These are phyloP conservation scores for Aspergillus caelatus DNA, from an alignment of 2,329 filamentous ascomycete genomes.

Conservation along the genomic window DNA sequence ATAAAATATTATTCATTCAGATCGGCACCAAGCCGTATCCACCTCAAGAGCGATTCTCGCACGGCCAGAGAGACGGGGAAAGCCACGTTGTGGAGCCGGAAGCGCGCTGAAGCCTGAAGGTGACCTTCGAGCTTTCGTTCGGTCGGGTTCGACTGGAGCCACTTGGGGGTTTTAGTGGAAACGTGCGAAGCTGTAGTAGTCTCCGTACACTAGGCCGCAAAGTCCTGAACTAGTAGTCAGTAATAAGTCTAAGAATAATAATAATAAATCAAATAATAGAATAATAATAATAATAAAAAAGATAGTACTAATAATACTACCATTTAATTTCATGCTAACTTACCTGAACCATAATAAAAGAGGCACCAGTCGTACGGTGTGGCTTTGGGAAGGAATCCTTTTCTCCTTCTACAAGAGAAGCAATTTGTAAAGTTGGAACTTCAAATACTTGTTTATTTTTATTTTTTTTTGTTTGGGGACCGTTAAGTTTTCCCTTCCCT, in stretches of 20 bases:
- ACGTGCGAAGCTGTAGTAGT: constrained; percentile 20
- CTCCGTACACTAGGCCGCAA: constrained; percentile 1
- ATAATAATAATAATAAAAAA: not conserved
- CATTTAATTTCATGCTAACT: not conserved
- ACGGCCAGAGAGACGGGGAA: constrained; percentile 33
- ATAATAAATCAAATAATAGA: not conserved
- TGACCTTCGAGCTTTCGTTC: constrained; percentile 34
- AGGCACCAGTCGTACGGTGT: not conserved
- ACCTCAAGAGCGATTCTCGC: constrained; percentile 22
- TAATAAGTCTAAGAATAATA: constrained; percentile 7
- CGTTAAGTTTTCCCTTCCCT: not conserved
- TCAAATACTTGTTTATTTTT: not conserved
- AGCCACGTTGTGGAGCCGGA: constrained; percentile 36
- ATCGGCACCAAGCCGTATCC: constrained; percentile 35
- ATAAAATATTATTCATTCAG: constrained; percentile 28
- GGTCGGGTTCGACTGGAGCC: constrained; percentile 29
- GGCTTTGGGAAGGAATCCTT: not conserved
- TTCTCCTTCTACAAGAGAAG: not conserved
- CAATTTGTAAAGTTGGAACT: not conserved
- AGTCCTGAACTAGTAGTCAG: constrained; percentile 13
- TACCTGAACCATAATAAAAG: not conserved
- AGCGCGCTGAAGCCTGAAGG: constrained; percentile 25
- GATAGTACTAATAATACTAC: not conserved
- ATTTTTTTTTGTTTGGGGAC: not conserved
- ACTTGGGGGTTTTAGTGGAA: constrained; percentile 19